A percentile compares a stretch with the other conserved stretches of the same genome.
Evolutionary conservation across 331 rosid species (phyloP).

Genomic region (Spiraea crenata): DNA sequence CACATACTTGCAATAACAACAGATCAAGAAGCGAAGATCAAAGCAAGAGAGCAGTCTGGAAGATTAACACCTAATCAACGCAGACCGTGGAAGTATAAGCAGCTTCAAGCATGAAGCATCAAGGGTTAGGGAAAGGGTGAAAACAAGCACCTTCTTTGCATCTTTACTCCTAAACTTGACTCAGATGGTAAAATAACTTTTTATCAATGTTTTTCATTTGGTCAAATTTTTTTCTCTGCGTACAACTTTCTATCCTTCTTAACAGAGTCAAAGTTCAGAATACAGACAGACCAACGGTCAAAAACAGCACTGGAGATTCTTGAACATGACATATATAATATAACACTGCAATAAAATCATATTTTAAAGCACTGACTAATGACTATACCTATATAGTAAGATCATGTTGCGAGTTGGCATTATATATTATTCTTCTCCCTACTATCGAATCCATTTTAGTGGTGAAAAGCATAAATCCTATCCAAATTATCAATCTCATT

Average conservation of each 20-base stretch:
- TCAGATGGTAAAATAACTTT: too few relatives aligned
- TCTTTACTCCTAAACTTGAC: too few relatives aligned
- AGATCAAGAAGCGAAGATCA: neutral
- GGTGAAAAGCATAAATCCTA: neutral
- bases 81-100: neutral
- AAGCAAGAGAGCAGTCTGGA: neutral
- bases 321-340: neutral
- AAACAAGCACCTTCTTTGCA: too few relatives aligned
- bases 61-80: neutral
- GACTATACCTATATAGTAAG: too few relatives aligned
- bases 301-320: neutral
- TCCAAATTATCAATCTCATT: neutral
- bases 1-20: neutral
- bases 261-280: neutral
- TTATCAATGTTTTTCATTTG: neutral
- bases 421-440: neutral
- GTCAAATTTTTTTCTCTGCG: neutral
- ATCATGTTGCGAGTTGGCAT: neutral
- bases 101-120: neutral
- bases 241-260: neutral
- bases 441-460: neutral
- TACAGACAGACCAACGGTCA: neutral
- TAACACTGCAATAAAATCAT: neutral
- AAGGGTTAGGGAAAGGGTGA: too few relatives aligned
- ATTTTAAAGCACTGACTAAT: neutral